Conservation (phyloP, 1,284 basidiomycete genomes). For the Sporisorium iseilematis-ciliati region DNA sequence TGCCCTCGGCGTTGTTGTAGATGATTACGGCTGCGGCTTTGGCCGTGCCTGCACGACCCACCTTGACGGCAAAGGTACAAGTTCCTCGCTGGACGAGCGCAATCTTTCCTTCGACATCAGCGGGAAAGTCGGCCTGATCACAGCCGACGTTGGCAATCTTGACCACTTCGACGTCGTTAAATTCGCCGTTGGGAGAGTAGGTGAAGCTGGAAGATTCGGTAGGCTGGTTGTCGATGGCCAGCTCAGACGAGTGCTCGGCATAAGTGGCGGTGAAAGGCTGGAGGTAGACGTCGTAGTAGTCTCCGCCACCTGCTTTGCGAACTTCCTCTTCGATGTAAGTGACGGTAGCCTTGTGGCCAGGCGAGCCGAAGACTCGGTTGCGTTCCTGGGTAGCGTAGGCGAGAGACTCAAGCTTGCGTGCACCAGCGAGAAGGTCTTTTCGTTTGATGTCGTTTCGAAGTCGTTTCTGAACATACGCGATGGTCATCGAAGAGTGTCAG, state of each 20-base stretch:
- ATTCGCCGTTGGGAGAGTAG: slow-evolving; percentile 40
- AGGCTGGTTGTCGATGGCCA: slow-evolving; percentile 28
- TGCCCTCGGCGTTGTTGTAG: slow-evolving; percentile 36
- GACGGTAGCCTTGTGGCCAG: slow-evolving; percentile 41
- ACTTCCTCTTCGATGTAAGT: slow-evolving; percentile 31
- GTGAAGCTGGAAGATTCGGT: slow-evolving; percentile 27
- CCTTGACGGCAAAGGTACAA: slow-evolving; percentile 31
- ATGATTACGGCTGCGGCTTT: slow-evolving; percentile 34
- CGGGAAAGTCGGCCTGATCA: slow-evolving; percentile 34
- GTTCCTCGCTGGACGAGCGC: slow-evolving; percentile 38
- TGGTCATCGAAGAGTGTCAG: background rate
- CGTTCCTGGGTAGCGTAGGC: slow-evolving; percentile 29
- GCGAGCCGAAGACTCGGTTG: slow-evolving; percentile 43
- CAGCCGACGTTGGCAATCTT: slow-evolving; percentile 36
- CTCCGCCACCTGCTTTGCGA: slow-evolving; percentile 9
- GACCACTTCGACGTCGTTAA: slow-evolving; percentile 26
- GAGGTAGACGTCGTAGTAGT: slow-evolving; percentile 41
- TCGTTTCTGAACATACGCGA: slow-evolving; percentile 17
- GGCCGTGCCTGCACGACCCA: slow-evolving; percentile 32
- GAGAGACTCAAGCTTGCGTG: slow-evolving; percentile 25
- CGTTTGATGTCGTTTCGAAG: slow-evolving; percentile 38
- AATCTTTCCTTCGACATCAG: slow-evolving; percentile 30
- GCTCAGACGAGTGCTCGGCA: slow-evolving; percentile 25
- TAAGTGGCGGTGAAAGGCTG: slow-evolving; percentile 48
- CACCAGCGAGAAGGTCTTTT: slow-evolving; percentile 22